Conservation (phyloP, 257 asterid species). For the Rubia yunnanensis region DNA sequence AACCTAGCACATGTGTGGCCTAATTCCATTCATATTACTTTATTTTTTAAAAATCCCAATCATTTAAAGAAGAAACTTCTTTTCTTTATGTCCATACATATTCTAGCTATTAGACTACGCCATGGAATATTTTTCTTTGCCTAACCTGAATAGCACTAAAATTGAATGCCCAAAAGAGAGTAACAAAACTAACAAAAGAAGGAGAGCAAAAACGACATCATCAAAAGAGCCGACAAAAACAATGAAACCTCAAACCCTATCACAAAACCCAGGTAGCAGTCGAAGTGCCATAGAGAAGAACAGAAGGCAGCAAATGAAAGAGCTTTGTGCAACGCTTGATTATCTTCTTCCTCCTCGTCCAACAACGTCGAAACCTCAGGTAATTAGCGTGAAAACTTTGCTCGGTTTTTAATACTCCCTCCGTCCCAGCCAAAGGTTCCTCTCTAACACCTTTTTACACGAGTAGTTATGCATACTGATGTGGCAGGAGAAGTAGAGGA, state of each 20-base stretch:
- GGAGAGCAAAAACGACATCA: neutral
- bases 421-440: too few species aligned
- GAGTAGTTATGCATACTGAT: too few species aligned
- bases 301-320: conserved; percentile 8
- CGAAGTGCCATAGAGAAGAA: neutral
- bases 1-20: neutral
- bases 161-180: neutral
- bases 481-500: too few species aligned
- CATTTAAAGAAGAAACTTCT: too few species aligned
- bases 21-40: neutral
- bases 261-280: too few species aligned
- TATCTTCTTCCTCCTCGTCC: conserved; percentile 8
- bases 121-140: neutral
- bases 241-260: neutral
- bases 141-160: neutral
- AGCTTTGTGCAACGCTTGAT: neutral
- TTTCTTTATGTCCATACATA: neutral
- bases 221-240: neutral
- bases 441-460: too few species aligned
- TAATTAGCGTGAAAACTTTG: neutral
- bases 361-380: neutral
- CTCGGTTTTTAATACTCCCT: too few species aligned
- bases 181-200: neutral
- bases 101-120: neutral
- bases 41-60: neutral